Base-by-base conservation (phyloP, 371 early-diverging fungal genomes). In the Apophysomyces elegans region DNA sequence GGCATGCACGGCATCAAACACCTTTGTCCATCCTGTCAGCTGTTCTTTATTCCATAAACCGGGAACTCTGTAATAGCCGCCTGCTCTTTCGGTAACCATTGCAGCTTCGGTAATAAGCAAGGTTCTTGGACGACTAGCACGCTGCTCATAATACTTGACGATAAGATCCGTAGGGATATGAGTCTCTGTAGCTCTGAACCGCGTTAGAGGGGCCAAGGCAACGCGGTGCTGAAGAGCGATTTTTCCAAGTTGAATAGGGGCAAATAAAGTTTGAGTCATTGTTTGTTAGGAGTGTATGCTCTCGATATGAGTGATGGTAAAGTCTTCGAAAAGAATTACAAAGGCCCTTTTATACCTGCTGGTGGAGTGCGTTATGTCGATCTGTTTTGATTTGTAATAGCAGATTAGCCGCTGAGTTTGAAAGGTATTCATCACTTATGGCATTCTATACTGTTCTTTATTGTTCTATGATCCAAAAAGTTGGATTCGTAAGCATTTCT, bases 71-170 rank as follows among this genome's bases (percentile, higher is more conserved):
- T 68, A 72, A 61, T 66, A 72, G 14, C 68, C 68, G 32, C 76
- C 75, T 7, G 83, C 84, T n/a, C 64, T 66, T 32, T 78, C 79
- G 37, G 62, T 63, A 43, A 83, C 77, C 16, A 76, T 65, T 1
- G 85, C 79, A 8, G 78, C 88, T 70, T 88, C 90, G 18, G 83
- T 73, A 32, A 90, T 77, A 36, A 87, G 58, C 2, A 90, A 66
- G 18, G 88, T 87, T 45, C 86, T 86, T 21, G 63, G 54, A 12
- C 43, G 43, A 7, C 80, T 77, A 2, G 87, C 81, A 44, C 90
- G 75, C 69, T 90, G 88, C 7, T 59, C 67, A 58, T 88, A 90
- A 69, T 88, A 85, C 59, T 82, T 77, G 7, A 66, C 75, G 57
- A 74, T 66, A 37, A 85, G 63, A 61, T 70, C 72, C 14, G 76